Evolutionary conservation across 176 grass and related monocot species (phyloP).

Genomic region (Alloteropsis semialata): DNA sequence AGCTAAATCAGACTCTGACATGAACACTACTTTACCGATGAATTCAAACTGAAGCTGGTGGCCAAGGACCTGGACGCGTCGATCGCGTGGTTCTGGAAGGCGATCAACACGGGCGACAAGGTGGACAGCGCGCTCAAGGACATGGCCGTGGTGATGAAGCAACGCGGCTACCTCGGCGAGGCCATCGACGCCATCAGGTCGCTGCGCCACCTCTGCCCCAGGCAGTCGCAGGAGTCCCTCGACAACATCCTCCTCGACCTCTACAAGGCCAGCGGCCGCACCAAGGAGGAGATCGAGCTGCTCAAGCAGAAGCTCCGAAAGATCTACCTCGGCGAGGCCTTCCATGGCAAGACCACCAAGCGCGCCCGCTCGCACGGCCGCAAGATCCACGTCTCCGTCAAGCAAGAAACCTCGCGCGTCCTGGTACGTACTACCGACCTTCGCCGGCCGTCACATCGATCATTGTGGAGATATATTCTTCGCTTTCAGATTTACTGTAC

Average conservation of each 20-base stretch:
- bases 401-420: conserved; percentile 75
- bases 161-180: conserved; percentile 54
- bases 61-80: conserved; percentile 77
- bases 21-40: not conserved
- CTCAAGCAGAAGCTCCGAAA: conserved; percentile 78
- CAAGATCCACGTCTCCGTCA: conserved; percentile 83
- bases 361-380: conserved; percentile 73
- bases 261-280: conserved; percentile 65
- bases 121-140: conserved; percentile 86
- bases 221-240: conserved; percentile 68
- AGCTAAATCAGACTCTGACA: not conserved
- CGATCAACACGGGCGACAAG: conserved; percentile 60
- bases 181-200: conserved; percentile 75
- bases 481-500: not conserved
- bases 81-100: conserved; percentile 89
- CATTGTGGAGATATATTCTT: too few relatives aligned
- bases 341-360: conserved; percentile 64
- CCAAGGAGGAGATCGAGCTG: conserved; percentile 80
- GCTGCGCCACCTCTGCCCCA: conserved; percentile 69
- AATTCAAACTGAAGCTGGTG: conserved; percentile 48
- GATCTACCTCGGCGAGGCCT: conserved; percentile 79
- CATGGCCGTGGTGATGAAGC: conserved; percentile 95
- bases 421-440: not conserved
- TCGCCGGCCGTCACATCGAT: too few relatives aligned
- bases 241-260: conserved; percentile 87